Base-by-base conservation (phyloP, 2,329 filamentous ascomycete species). In the Diplocarpon mali region DNA sequence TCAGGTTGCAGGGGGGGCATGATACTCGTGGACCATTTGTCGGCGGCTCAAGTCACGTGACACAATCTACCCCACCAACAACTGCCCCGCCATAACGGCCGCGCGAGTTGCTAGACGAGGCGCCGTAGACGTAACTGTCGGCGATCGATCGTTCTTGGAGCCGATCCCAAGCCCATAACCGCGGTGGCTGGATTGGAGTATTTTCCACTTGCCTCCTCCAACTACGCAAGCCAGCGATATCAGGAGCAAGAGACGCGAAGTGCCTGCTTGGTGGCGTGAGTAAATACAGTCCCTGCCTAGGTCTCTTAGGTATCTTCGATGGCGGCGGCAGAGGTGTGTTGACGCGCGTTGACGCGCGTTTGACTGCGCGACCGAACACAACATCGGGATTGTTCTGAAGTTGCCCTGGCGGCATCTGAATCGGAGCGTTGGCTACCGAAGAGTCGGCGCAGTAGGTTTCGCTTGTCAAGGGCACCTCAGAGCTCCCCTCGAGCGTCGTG, bases 81-180 rank as follows among this genome's bases (percentile, higher is more conserved):
- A 49, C 30, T 54, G 52, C 50, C 52, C 52, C 52, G 50, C 52
- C n/a, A 48, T 49, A 44, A 42, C 34, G 51, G 52, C 50, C 44
- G 40, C 20, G 40, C 20, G 20, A 35, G 38, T 34, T 15, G 30
- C 28, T 6, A 15, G 43, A 42, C 42, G 42, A 47, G 45, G 45
- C 43, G 44, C 48, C 51, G 51, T 50, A 53, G 50, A 20, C 20
- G 20, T 24, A 24, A 24, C 20, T 7, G 20, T 24, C 7, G 20
- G 20, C 20, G 20, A 24, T 24, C 20, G 20, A 7, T 24, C 20
- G 20, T 3, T 24, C 20, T 24, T 24, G 20, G 20, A 24, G 20
- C 20, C 20, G 20, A 24, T 24, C 20, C 20, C 20, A 24, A 40
- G 38, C 28, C 28, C 38, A 24, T 24, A 40, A 28, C 27, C 38